Evolutionary conservation across 495 filamentous ascomycete genomes (phyloP), one percentile per base, ranked within the genome.

Genomic region (Trichoderma gamsii): DNA sequence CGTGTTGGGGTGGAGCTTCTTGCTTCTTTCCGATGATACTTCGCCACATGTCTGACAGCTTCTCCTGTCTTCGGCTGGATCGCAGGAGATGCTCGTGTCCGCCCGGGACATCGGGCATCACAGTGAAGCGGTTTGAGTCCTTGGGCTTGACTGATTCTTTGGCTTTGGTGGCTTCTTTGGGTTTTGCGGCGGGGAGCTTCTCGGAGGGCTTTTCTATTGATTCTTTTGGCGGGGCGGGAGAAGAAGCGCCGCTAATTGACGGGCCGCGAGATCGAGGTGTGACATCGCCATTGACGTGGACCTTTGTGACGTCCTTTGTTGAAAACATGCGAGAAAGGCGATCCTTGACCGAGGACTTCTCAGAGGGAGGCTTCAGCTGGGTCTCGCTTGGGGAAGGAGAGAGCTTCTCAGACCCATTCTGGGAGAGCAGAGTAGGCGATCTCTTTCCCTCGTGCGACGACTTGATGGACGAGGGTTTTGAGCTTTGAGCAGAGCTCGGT

Each of bases 61-160:
- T 99, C 79, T 99, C 94, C 77, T 99, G 94, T 63, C 95, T 86
- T 75, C 92, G 92, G 65, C 89, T 88, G 69, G 88, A 90, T 74
- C 91, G 94, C 21, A 99, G 86, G 71, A 92, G 84, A 75, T 99
- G 95, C 69, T 90, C 87, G 73, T 99, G 95, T 11, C 86, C 84
- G 72, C 89, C 89, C 70, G 71, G 77, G 7, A 75, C 74, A 29
- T 80, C 76, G 41, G 77, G 67, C 49, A 75, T 75, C 41, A 78
- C 21, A 41, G 79, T 74, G 70, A 80, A 86, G 70, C 84, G 82
- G 66, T 80, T 76, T 16, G 71, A 64, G 3, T 78, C 71, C 41
- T 72, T 76, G 16, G 71, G 23, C 41, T 67, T 49, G 63, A 73
- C 70, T 41, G 64, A 66, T 23, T 78, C 71, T 41, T 72, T 76